Conservation (phyloP, 2,329 filamentous ascomycete species). For the Pseudogymnoascus sp. region DNA sequence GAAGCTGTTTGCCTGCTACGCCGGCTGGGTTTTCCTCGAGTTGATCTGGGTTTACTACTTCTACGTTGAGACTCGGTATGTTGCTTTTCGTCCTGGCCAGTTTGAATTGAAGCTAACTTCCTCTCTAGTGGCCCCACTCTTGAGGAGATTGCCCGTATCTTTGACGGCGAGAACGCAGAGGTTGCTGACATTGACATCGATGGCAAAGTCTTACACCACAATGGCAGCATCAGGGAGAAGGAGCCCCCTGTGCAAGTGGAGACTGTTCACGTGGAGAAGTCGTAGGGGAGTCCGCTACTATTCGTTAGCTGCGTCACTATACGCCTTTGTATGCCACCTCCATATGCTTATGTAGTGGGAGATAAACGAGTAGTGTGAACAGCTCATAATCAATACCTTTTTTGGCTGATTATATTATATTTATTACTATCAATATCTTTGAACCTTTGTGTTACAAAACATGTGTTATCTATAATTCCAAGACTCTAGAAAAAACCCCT, state of each 20-base stretch:
- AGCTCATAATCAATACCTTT: not conserved
- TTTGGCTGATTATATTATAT: not conserved
- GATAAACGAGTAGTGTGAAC: not conserved
- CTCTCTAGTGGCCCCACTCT: conserved; percentile 10
- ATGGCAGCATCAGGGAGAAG: not conserved
- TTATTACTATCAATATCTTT: not conserved
- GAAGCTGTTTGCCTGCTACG: not conserved
- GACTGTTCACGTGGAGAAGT: not conserved
- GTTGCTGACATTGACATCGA: not conserved
- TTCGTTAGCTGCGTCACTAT: not conserved
- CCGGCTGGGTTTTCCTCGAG: conserved; percentile 49
- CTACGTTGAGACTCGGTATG: conserved; percentile 56
- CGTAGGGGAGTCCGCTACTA: not conserved
- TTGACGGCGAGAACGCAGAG: conserved; percentile 7
- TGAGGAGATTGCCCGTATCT: conserved; percentile 13
- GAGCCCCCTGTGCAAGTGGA: not conserved
- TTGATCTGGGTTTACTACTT: conserved; percentile 57
- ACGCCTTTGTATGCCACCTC: not conserved
- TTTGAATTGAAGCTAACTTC: not conserved
- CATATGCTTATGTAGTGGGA: not conserved
- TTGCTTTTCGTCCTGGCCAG: not conserved
- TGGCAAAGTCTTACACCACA: not conserved
- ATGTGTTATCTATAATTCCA: not conserved
- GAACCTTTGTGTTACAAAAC: not conserved
- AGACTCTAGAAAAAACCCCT: not conserved